Base-by-base conservation (phyloP, 1,284 basidiomycete genomes). In the Irpex rosettiformis region DNA sequence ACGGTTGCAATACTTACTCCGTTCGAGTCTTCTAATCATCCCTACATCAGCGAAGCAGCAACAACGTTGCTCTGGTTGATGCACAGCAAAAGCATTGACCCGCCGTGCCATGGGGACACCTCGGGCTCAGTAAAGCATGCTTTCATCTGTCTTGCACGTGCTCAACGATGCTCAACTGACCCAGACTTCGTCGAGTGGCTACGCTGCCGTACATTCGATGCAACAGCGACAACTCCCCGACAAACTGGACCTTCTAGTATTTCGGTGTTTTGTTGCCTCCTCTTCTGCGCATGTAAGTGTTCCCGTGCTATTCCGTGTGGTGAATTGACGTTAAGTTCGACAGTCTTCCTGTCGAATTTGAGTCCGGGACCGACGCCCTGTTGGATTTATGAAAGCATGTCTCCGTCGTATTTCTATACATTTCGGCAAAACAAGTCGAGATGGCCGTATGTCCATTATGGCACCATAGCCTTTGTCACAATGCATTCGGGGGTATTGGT, bases 171-270 rank as follows among this genome's bases (percentile, higher is more conserved):
- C 48, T 25, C 48, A 28, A 51, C 4, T 51, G 2, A 51, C 24
- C 25, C 28, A 1, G 24, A 29, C 24, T 51, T 13, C 16, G 11
- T 18, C 16, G 16, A 29, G 48, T 29, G 16, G 48, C 24, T 13
- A 25, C 24, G 48, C 5, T 18, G 8, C 21, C 21, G 43, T 47
- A 10, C 4, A 29, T 40, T 27, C 16, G 21, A 47, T 27, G 5
- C 25, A n/a, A 43, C n/a, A 57, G 56, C 56, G 56, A 57, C 8
- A 57, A 57, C n/a, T 57, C 56, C 10, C 56, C 56, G 56, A 57
- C 27, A 40, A 47, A 40, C 24, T 10, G 18, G 29, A 27, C n/a
- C 27, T 24, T 18, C 22, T 8, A 13, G 25, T 53, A n/a, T 52
- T 43, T 49, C 56, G 56, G 49, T 29, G 56, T 52, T 57, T 52